phyloP scores from a whole-genome alignment of 2,329 filamentous ascomycete species.

The Endocalyx cinctus region DNA sequence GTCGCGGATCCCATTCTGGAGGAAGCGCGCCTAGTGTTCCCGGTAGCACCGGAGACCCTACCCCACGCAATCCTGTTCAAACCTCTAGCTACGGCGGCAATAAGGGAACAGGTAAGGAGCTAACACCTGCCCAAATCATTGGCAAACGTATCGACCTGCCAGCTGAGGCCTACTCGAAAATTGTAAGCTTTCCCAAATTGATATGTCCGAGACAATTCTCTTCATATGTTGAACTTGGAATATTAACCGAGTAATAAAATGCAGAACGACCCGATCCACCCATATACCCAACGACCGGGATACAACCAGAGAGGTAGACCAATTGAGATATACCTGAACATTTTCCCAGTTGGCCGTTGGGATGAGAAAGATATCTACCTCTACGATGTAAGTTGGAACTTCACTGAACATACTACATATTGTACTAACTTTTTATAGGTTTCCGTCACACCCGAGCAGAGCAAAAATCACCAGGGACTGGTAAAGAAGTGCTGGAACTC shows the following conservation, averaged over 20 bases:
- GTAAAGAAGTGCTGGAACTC: slow-evolving; percentile 75
- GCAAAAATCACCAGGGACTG: slow-evolving; percentile 53
- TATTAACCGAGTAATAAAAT: too few relatives aligned
- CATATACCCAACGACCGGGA: slow-evolving; percentile 43
- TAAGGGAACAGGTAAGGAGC: not conserved
- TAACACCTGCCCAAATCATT: slow-evolving; percentile 27
- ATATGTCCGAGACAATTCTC: not conserved
- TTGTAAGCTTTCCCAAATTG: slow-evolving; percentile 36
- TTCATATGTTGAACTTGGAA: too few relatives aligned
- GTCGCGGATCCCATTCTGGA: slow-evolving; percentile 6
- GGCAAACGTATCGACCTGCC: slow-evolving; percentile 53
- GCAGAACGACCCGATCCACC: slow-evolving; percentile 10
- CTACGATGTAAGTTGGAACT: slow-evolving; percentile 68
- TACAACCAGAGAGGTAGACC: slow-evolving; percentile 54
- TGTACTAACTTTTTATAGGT: slow-evolving; percentile 47
- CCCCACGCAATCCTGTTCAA: slow-evolving; percentile 3
- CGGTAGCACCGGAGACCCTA: slow-evolving; percentile 10
- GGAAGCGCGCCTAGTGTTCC: too few relatives aligned
- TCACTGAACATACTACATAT: not conserved
- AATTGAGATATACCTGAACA: slow-evolving; percentile 62
- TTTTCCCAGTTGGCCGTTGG: slow-evolving; percentile 62
- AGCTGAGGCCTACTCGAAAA: slow-evolving; percentile 48
- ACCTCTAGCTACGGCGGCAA: not conserved
- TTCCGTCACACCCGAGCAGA: slow-evolving; percentile 55
- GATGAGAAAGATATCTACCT: slow-evolving; percentile 65